Evolutionary conservation across 495 filamentous ascomycete species (phyloP).

Genomic region (Opeltia flavorubescens): DNA sequence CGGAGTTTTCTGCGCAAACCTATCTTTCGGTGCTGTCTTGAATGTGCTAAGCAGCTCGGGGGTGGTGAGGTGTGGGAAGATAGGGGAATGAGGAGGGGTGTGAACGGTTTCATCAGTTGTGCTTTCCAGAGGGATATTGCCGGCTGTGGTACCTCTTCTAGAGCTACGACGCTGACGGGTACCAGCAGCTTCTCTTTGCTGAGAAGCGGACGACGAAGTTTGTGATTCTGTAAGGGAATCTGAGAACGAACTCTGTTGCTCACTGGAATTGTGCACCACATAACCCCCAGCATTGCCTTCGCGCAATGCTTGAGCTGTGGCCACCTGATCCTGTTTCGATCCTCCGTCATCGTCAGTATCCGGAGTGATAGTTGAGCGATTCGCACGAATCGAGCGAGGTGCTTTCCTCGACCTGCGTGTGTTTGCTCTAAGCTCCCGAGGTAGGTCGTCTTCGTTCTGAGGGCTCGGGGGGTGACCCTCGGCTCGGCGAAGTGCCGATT

Average conservation of each 20-base stretch:
- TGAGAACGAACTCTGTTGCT: no score
- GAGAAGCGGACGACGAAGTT: background rate
- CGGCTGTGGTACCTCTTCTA: background rate
- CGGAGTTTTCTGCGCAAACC: no score
- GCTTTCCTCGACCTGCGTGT: background rate
- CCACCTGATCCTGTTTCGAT: background rate
- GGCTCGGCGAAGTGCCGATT: background rate
- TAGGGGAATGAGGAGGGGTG: background rate
- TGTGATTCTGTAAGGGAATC: background rate
- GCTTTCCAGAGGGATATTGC: background rate
- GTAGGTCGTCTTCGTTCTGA: background rate
- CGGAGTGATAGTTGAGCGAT: background rate
- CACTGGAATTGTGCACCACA: background rate
- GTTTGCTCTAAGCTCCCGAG: no score
- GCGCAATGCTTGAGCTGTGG: background rate
- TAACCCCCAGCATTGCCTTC: conserved; percentile 1
- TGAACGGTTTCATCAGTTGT: background rate
- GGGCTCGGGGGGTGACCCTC: background rate
- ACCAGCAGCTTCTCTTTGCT: background rate
- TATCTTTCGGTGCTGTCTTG: no score
- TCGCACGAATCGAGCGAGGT: background rate
- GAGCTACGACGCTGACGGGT: background rate
- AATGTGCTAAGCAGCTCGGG: background rate
- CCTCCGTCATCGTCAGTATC: background rate
- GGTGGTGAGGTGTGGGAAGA: background rate